Evolutionary conservation across 2,329 filamentous ascomycete species (phyloP), one percentile per base, ranked within the genome.

Genomic region (Diaporthe batatas): DNA sequence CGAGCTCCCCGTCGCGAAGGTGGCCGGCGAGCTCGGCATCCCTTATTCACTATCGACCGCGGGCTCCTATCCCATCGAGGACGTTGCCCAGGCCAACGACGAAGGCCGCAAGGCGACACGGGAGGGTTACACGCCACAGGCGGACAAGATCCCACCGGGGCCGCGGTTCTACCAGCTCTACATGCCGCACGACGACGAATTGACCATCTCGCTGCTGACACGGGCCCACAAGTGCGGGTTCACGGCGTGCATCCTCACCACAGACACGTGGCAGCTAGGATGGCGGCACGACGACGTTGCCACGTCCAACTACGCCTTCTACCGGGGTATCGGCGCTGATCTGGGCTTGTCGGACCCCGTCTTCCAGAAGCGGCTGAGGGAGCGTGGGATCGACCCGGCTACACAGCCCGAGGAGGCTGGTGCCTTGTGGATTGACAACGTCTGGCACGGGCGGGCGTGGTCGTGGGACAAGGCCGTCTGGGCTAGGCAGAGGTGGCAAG

Each of bases 391-490:
- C 64, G 88, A 92, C 77, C 84, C 86, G 0, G 78, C 82, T 54
- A 87, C 80, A 53, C 81, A 88, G 67, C 84, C 85, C 1, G 86
- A 89, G 49, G 84, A 86, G 73, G 90, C 89, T 0, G 87, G 88
- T 2, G 86, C 87, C 0, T 85, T 88, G 74, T 92, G 90, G 90
- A 91, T 92, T 75, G 90, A 92, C 76, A 79, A 76, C 58, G 84
- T 92, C 59, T 92, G 90, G 89, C 90, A 92, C 79, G 90, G 90
- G 0, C 83, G 87, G 3, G 88, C 89, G 7, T 89, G 87, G 79
- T 86, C 83, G n/a, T 92, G 90, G 90, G 88, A 90, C 64, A 90
- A 90, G 76, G 84, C 91, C 32, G 85, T 85, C 3, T 91, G 90
- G 89, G 79, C 91, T 58, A 89, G 90, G 73, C 82, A 88, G 77